Evolutionary conservation across 352 stramenopile species (phyloP).

Genomic region (Pythium diclinum): DNA sequence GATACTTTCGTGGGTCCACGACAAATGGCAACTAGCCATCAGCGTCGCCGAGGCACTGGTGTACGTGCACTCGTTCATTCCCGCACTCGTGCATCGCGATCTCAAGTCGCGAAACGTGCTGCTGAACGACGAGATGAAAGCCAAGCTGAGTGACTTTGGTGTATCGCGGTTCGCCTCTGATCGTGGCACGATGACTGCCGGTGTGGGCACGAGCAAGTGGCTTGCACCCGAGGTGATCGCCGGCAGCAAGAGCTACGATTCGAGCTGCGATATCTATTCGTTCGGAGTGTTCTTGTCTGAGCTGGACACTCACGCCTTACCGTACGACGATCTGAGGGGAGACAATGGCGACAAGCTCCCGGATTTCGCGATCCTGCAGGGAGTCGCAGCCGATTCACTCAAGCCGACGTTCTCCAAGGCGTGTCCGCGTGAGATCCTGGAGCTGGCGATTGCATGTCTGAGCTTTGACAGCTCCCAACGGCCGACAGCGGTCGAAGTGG

Average conservation of each 20-base stretch:
- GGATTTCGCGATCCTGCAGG: conserved; percentile 37
- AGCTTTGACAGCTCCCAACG: conserved; percentile 20
- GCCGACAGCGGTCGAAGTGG: conserved; percentile 22
- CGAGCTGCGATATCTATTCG: conserved; percentile 51
- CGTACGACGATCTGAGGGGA: conserved; percentile 36
- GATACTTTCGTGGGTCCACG: not conserved
- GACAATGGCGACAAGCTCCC: conserved; percentile 27
- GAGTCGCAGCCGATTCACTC: conserved; percentile 27
- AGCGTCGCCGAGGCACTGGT: conserved; percentile 49
- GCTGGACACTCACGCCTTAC: conserved; percentile 44
- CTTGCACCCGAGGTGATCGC: conserved; percentile 55
- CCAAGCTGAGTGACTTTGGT: conserved; percentile 70
- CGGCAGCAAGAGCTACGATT: conserved; percentile 42
- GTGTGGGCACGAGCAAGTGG: conserved; percentile 50
- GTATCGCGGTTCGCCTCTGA: conserved; percentile 38
- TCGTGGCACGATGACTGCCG: conserved; percentile 49
- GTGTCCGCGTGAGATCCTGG: conserved; percentile 17
- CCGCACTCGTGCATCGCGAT: conserved; percentile 54
- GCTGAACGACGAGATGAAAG: conserved; percentile 32
- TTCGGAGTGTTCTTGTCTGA: conserved; percentile 46
- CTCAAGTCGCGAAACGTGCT: conserved; percentile 63
- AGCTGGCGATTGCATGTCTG: conserved; percentile 20
- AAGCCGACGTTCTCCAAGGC: conserved; percentile 20
- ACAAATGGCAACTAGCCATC: conserved; percentile 25
- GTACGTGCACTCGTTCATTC: conserved; percentile 58